Evolutionary conservation across 345 rosid genomes (phyloP), one percentile per base, ranked within the genome.

Genomic region (Orychophragmus violaceus): DNA sequence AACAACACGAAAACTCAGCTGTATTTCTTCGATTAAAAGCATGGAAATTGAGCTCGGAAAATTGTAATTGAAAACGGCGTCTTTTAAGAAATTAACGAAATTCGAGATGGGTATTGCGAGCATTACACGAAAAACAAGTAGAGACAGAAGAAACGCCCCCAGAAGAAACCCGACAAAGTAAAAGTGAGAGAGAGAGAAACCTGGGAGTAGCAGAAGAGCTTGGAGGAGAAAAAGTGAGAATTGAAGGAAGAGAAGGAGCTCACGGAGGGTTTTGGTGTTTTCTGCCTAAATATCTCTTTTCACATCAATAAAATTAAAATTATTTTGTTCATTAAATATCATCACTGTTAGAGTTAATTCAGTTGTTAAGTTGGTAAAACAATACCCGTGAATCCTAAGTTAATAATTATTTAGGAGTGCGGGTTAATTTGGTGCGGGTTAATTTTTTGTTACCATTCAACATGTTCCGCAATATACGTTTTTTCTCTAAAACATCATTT

Each of bases 231-330:
- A 25, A 18, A 18, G 55, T 48, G 71, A 10, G 52, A 72, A 48
- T 12, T 52, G 69, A 52, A 54, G 1, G 1, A 44, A 39, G 22
- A 14, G 19, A 18, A 55, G 16, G 28, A 54, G 56, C 57, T 42
- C 25, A 73, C 27, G 56, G 62, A 73, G 72, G 77, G 67, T 66
- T 73, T 73, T 65, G 72, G 55, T 66, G 67, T 59, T 73, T 59
- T 59, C 72, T 66, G 29, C 10, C 42, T 72, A 64, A 64, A 56
- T 33, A 64, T 71, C 76, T 55, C 64, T 48, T 55, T 35, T 45
- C 39, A 1, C 39, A 0, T n/a, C 9, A 50, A 22, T 23, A 24
- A 50, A 14, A 27, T 10, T 3, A 54, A 54, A 54, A 28, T 16
- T 3, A 2, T 8, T 27, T 28, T 28, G 2, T 53, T 53, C 23